Base-by-base conservation (phyloP, 2,329 filamentous ascomycete species). In the Pseudocercospora pini-densiflorae region DNA sequence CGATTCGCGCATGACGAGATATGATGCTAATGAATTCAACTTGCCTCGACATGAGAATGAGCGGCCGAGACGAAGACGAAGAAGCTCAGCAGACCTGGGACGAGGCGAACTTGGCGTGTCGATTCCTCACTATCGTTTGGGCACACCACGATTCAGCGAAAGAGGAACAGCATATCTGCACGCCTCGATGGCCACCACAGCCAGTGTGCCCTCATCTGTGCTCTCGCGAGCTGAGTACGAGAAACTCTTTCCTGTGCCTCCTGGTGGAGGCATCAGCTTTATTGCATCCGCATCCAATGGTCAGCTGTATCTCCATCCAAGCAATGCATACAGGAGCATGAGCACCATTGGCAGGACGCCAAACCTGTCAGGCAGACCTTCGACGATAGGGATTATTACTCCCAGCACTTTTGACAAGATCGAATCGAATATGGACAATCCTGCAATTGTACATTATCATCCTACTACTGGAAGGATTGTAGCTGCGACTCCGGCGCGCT, bases 401-500 rank as follows among this genome's bases (percentile, higher is more conserved):
- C 91, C 93, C 0, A 86, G 88, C 69, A 92, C 97, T 79, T 98
- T 94, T 77, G 93, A 97, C 76, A 82, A 84, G 4, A 84, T 98
- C 64, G 92, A 92, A 5, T 88, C 90, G 71, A 90, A 93, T 70
- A 93, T 94, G 57, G 92, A 98, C 77, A 89, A 97, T 76, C 86
- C 87, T 55, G 84, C 89, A 1, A 89, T 97, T 64, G 94, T 99
- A 23, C 90, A 92, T 65, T 97, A 96, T 78, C 89, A 92, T 19
- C 79, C 89, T 2, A 81, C 84, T 3, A 88, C 88, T 10, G 89
- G 89, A 58, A 87, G 92, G 49, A 94, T 99, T 21, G 90, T 90
- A 31, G 95, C 95, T 36, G 95, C 95, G 14, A 97, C 93, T 0
- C 93, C 94, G 1, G 90, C 94, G 2, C 90, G 95, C 12, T 88